Evolutionary conservation across 208 protist genomes (phyloP).

Genomic region (Leishmania tropica): DNA sequence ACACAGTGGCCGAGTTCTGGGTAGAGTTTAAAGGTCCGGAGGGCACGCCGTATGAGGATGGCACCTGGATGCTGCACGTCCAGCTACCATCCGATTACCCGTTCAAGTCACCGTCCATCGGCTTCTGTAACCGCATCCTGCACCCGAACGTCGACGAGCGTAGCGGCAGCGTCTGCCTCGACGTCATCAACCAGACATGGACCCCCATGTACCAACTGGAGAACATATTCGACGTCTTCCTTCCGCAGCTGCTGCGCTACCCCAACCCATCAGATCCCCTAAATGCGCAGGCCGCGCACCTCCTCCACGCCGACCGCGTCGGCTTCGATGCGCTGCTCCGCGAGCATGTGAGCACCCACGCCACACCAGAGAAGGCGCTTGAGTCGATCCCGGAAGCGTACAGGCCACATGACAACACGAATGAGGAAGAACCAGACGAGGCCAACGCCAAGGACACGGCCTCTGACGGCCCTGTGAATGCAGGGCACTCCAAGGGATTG

Average conservation of each 20-base stretch:
- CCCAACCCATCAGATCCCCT: slow-evolving; percentile 98
- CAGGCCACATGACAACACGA: slow-evolving; percentile 20
- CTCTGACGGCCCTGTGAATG: slow-evolving; percentile 15
- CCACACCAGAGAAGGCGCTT: slow-evolving; percentile 60
- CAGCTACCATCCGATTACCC: slow-evolving; percentile 97
- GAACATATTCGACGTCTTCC: slow-evolving; percentile 96
- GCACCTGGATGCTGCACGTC: slow-evolving; percentile 97
- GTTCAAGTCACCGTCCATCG: slow-evolving; percentile 99
- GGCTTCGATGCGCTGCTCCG: slow-evolving; percentile 70
- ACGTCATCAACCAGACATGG: slow-evolving; percentile 99
- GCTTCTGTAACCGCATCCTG: slow-evolving; percentile 97
- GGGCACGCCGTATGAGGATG: slow-evolving; percentile 97
- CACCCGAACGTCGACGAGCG: slow-evolving; percentile 98
- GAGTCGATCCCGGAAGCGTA: slow-evolving; percentile 41
- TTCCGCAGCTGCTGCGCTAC: slow-evolving; percentile 98
- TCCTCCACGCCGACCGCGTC: slow-evolving; percentile 92
- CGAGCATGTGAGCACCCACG: slow-evolving; percentile 68
- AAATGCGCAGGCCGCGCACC: slow-evolving; percentile 95
- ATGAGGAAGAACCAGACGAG: slow-evolving; percentile 16
- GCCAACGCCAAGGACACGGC: slow-evolving; percentile 8
- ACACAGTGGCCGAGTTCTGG: slow-evolving; percentile 94
- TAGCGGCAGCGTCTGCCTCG: slow-evolving; percentile 98
- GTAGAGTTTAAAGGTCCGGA: slow-evolving; percentile 97
- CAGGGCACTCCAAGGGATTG: slow-evolving; percentile 12
- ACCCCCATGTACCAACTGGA: slow-evolving; percentile 97